Conservation (phyloP, 108 stramenopile genomes). For the Aurantiochytrium sp. region DNA sequence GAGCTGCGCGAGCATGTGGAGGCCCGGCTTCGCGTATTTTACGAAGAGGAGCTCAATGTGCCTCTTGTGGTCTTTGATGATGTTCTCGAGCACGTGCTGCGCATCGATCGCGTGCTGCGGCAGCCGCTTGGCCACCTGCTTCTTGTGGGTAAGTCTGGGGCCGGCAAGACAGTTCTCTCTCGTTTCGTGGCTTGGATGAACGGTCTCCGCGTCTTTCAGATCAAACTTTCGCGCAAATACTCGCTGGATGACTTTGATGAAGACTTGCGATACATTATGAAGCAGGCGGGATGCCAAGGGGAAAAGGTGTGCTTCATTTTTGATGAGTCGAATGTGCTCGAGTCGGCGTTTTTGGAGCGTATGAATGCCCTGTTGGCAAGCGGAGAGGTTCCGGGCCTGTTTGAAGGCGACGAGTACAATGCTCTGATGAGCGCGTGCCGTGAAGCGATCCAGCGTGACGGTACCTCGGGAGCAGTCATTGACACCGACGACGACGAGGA, state of each 20-base stretch:
- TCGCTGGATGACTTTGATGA: constrained; percentile 90
- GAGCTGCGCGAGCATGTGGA: constrained; percentile 74
- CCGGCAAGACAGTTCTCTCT: constrained; percentile 78
- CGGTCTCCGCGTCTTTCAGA: constrained; percentile 87
- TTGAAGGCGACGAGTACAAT: constrained; percentile 90
- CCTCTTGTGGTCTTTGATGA: constrained; percentile 90
- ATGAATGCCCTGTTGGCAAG: constrained; percentile 98
- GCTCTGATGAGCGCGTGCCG: constrained; percentile 81
- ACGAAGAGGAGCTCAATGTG: constrained; percentile 95
- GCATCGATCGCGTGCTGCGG: constrained; percentile 55
- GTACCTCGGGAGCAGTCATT: constrained; percentile 37
- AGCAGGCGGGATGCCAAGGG: constrained; percentile 83
- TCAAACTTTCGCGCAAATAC: constrained; percentile 79
- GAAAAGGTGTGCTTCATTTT: constrained; percentile 97
- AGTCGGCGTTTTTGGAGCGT: constrained; percentile 88
- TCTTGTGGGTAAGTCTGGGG: constrained; percentile 89
- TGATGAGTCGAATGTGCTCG: constrained; percentile 86
- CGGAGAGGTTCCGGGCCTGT: constrained; percentile 99
- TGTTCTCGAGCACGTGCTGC: constrained; percentile 43
- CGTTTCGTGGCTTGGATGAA: constrained; percentile 94
- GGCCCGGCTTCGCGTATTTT: constrained; percentile 83
- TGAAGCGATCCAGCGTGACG: constrained; percentile 48
- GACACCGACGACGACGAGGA: constrained; percentile 84
- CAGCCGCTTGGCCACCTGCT: constrained; percentile 59
- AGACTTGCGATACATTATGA: constrained; percentile 83